Conservation (phyloP, 2,329 filamentous ascomycete species). For the Apiospora malaysiana region DNA sequence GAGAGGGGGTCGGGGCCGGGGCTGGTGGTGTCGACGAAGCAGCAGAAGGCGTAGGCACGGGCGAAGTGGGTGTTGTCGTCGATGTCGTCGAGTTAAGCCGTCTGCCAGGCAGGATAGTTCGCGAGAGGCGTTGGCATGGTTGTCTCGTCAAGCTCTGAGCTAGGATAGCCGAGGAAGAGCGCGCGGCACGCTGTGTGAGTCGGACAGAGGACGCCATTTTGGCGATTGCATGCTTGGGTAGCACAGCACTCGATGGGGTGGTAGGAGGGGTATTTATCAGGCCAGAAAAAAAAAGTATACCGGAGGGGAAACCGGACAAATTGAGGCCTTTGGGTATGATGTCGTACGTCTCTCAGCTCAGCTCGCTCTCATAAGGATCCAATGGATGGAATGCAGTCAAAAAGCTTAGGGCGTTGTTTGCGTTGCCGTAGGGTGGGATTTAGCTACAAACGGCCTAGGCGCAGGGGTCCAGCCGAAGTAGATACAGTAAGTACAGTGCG, state of each 20-base stretch:
- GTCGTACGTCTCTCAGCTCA: conserved; percentile 16
- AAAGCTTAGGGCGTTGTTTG: conserved; percentile 16
- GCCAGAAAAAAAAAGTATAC: neutral
- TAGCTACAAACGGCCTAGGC: conserved; percentile 8
- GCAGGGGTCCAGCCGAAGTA: neutral
- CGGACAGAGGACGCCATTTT: conserved; percentile 16
- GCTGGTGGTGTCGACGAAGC: neutral
- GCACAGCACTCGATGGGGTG: conserved; percentile 3
- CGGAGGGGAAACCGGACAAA: neutral
- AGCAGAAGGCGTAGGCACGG: neutral
- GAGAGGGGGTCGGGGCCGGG: neutral
- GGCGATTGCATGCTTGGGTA: conserved; percentile 18
- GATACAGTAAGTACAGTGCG: neutral
- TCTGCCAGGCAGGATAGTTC: neutral
- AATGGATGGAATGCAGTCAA: conserved; percentile 15
- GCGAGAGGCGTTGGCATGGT: neutral
- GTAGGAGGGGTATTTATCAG: neutral
- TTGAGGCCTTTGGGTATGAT: conserved; percentile 17
- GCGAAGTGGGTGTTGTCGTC: conserved; percentile 5
- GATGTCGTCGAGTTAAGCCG: conserved; percentile 12
- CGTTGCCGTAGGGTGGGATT: neutral
- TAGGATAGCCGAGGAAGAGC: conserved; percentile 2
- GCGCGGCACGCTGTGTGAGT: conserved; percentile 19
- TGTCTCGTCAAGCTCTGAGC: conserved; percentile 10
- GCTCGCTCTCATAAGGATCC: neutral